Evolutionary conservation across 23 red algal species (phyloP).

Genomic region (Chondrus crispus): DNA sequence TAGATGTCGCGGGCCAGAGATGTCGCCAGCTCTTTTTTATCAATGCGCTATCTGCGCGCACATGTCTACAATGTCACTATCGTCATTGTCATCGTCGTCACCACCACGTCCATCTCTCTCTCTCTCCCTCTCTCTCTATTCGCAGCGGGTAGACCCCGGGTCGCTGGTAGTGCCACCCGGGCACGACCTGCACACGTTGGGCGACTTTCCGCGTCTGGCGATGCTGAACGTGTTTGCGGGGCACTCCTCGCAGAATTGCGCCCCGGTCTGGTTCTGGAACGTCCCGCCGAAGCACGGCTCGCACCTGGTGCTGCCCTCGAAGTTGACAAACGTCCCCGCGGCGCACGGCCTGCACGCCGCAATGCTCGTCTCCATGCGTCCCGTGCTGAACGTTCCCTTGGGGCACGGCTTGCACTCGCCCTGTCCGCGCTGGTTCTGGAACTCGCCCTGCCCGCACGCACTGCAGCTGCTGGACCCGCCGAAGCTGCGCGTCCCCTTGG

Average conservation of each 20-base stretch:
- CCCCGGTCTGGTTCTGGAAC: conserved; percentile 4
- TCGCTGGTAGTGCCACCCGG: conserved; percentile 27
- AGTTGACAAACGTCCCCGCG: background rate
- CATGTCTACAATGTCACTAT: too few relatives aligned
- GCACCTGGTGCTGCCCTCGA: background rate
- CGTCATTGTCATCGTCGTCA: too few relatives aligned
- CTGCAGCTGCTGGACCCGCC: background rate
- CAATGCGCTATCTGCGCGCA: too few relatives aligned
- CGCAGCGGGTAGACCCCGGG: background rate
- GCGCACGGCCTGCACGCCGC: background rate
- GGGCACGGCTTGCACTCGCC: conserved; percentile 16
- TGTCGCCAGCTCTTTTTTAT: too few relatives aligned
- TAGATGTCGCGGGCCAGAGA: too few relatives aligned
- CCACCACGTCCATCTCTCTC: too few relatives aligned
- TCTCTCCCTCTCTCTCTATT: too few relatives aligned
- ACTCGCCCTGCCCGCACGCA: background rate
- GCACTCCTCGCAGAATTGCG: background rate
- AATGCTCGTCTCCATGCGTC: background rate
- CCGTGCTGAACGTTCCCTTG: background rate
- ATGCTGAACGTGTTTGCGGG: conserved; percentile 11
- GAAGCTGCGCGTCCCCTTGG: conserved; percentile 21
- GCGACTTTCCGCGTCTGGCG: background rate
- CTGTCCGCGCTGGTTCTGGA: background rate
- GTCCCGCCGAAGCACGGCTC: background rate
- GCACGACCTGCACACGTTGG: conserved; percentile 29